Evolutionary conservation across 257 asterid genomes (phyloP), one percentile per base, ranked within the genome.

Genomic region (Phtheirospermum japonicum): DNA sequence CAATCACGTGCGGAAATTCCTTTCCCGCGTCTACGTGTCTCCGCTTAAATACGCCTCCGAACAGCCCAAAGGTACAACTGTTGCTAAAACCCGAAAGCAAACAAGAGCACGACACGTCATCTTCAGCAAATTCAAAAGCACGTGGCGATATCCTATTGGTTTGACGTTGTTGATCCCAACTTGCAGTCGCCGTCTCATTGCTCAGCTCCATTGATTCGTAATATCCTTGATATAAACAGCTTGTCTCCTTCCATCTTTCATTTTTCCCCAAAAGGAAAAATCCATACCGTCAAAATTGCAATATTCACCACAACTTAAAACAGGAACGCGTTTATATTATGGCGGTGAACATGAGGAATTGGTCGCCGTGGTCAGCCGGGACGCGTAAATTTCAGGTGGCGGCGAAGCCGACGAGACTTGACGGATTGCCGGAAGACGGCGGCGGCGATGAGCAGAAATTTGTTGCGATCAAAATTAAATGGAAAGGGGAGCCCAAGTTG

Each of bases 401-500:
- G 75, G 70, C 79, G 61, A 81, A 72, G 78, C 76, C 68, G 2
- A 1, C 77, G 61, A 79, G 72, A 79, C 73, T 85, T 0, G 81
- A 81, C 59, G 73, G 67, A 11, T 54, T 59, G 20, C 33, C 26
- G 40, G 73, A 57, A 2, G 61, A 64, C 23, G 68, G 13, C 53
- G 51, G 59, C 52, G 73, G 43, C 32, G 57, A 17, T 2, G 73
- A 32, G 20, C 63, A 63, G 36, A 74, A 55, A 50, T 69, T 54
- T 0, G 36, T 81, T 65, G 80, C 84, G 31, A 49, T 85, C 34
- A 72, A 65, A 57, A 46, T 83, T 11, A 85, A 78, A 70, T 88
- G 96, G 96, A 82, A 76, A 78, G 93, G 89, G 8, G 87, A 79
- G 71, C 74, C 78, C 7, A 83, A 62, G 75, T 65, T 80, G 32